Conservation (phyloP, 352 stramenopile species). For the Globisporangium sylvaticum region DNA sequence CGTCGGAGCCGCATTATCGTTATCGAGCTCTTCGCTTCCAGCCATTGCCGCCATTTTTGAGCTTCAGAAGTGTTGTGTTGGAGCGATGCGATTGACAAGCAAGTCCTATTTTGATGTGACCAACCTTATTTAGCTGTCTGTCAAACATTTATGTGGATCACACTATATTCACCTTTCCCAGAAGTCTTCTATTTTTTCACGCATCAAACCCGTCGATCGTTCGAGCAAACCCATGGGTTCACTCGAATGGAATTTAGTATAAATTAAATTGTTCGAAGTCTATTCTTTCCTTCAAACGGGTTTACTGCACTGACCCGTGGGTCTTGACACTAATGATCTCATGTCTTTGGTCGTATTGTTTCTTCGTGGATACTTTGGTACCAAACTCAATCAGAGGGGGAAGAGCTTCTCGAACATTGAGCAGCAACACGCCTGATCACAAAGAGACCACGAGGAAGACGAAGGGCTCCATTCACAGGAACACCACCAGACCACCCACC, state of each 20-base stretch:
- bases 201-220: too few relatives aligned
- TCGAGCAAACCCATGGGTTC: not conserved
- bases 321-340: not conserved
- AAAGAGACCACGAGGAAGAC: constrained; percentile 3
- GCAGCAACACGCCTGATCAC: constrained; percentile 4
- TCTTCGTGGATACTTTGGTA: not conserved
- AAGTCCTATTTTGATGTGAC: not conserved
- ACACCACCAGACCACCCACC: not conserved
- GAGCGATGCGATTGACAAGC: not conserved
- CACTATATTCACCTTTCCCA: not conserved
- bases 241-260: too few relatives aligned
- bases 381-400: not conserved
- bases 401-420: constrained; percentile 15
- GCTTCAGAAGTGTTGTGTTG: not conserved
- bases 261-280: too few relatives aligned
- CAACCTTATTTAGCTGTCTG: not conserved
- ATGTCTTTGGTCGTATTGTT: not conserved
- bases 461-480: not conserved
- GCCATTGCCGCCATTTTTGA: not conserved
- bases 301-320: not conserved
- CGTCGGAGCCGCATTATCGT: not conserved
- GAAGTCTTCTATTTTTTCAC: not conserved
- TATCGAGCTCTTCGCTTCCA: constrained; percentile 7
- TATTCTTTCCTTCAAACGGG: not conserved
- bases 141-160: constrained; percentile 1